Percentiles rank a stretch among this genome's conserved stretches.
phyloP scores from a whole-genome alignment of 805 yeast genomes.

The Kazachstania kunashirensis region DNA sequence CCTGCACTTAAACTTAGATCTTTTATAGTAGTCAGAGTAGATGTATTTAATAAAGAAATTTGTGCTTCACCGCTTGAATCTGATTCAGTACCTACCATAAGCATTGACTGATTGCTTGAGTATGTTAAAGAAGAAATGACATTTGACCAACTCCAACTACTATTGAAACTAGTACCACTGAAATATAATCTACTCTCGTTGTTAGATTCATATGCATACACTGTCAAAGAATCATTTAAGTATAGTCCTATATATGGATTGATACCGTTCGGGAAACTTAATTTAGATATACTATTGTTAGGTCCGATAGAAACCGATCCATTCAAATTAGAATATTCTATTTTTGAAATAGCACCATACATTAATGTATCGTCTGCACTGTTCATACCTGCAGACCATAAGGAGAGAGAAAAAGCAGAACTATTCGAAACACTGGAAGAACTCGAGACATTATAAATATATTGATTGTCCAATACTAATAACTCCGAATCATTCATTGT shows the following conservation, averaged over 20 bases:
- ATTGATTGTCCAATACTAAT: conserved; percentile 18
- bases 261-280: conserved; percentile 1
- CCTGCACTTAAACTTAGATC: conserved; percentile 30
- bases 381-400: conserved; percentile 21
- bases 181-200: conserved; percentile 2
- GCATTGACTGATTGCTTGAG: conserved; percentile 17
- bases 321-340: conserved; percentile 14
- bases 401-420: conserved; percentile 18
- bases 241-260: conserved; percentile 30
- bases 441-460: conserved; percentile 25
- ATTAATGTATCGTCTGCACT: conserved; percentile 27
- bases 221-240: conserved; percentile 40
- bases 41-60: conserved; percentile 27
- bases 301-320: conserved; percentile 13
- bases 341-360: conserved; percentile 23
- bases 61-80: conserved; percentile 1
- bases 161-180: conserved; percentile 3
- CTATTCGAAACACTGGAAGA: conserved; percentile 12
- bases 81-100: conserved; percentile 16
- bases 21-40: conserved; percentile 38
- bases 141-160: conserved; percentile 15
- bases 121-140: conserved; percentile 18
- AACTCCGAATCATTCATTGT: conserved; percentile 15
- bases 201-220: conserved; percentile 47
- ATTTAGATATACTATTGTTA: not conserved